These are phyloP conservation scores for Huntiella decipiens DNA, from an alignment of 2,329 filamentous ascomycete genomes.

Conservation along the genomic window DNA sequence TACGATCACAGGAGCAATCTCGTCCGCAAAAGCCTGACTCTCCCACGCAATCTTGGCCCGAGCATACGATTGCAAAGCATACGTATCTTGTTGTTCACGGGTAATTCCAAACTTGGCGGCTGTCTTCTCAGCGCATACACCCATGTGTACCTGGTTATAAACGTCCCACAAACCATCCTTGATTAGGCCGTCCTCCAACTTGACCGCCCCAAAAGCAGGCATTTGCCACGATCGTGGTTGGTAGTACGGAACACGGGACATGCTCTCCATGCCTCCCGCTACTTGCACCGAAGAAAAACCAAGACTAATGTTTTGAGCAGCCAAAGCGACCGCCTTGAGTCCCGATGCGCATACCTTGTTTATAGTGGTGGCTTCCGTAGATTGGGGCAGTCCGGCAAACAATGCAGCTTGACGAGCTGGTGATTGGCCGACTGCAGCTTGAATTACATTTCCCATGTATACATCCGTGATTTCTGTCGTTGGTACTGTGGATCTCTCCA, in stretches of 20 bases:
- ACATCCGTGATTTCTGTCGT: constrained; percentile 69
- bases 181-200: constrained; percentile 78
- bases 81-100: constrained; percentile 75
- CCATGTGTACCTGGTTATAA: constrained; percentile 96
- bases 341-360: constrained; percentile 98
- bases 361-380: constrained; percentile 73
- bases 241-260: constrained; percentile 88
- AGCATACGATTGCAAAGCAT: constrained; percentile 75
- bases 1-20: constrained; percentile 76
- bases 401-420: constrained; percentile 81
- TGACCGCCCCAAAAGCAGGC: constrained; percentile 71
- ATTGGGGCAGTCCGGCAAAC: constrained; percentile 66
- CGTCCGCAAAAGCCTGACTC: constrained; percentile 63
- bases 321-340: constrained; percentile 76
- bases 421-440: constrained; percentile 67
- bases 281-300: constrained; percentile 75
- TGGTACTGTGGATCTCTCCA: constrained; percentile 72
- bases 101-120: constrained; percentile 71
- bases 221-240: constrained; percentile 62
- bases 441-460: constrained; percentile 93
- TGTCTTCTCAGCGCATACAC: constrained; percentile 85
- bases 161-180: constrained; percentile 93
- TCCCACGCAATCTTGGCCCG: constrained; percentile 83
- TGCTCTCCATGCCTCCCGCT: constrained; percentile 95
- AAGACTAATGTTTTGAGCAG: constrained; percentile 86